Percentiles rank a stretch among this genome's conserved stretches.
Conservation (phyloP, 2,329 filamentous ascomycete species). For the Helminthosporium solani region DNA sequence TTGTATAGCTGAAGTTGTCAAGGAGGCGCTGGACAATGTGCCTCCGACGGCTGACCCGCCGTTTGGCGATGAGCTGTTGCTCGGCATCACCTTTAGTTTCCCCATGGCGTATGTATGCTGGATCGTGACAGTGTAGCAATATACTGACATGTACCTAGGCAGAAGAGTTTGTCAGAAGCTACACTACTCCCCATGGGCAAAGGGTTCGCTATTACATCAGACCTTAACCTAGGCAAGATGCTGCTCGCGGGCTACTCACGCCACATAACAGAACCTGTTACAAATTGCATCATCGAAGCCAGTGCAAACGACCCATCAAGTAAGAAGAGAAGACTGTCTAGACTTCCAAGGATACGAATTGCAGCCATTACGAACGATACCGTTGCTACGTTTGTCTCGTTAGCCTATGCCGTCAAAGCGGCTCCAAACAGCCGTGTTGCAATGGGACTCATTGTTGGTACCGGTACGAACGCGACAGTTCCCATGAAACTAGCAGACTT, state of each 20-base stretch:
- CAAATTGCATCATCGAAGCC: slow-evolving; percentile 18
- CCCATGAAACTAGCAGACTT: slow-evolving; percentile 65
- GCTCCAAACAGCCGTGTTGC: slow-evolving; percentile 63
- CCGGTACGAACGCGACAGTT: slow-evolving; percentile 78
- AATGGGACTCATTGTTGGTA: slow-evolving; percentile 81
- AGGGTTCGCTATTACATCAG: slow-evolving; percentile 63
- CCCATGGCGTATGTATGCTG: slow-evolving; percentile 55
- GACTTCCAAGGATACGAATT: slow-evolving; percentile 66
- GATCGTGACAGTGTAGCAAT: neutral
- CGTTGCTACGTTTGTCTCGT: slow-evolving; percentile 75
- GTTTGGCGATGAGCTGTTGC: slow-evolving; percentile 52
- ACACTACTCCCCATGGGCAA: slow-evolving; percentile 70
- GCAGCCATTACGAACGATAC: slow-evolving; percentile 80
- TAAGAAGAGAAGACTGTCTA: slow-evolving; percentile 30
- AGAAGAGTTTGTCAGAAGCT: slow-evolving; percentile 62
- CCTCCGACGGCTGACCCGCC: slow-evolving; percentile 25
- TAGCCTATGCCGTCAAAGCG: slow-evolving; percentile 69
- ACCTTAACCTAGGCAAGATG: slow-evolving; percentile 61
- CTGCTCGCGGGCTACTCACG: slow-evolving; percentile 61
- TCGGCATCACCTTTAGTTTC: slow-evolving; percentile 71
- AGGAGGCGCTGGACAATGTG: slow-evolving; percentile 52
- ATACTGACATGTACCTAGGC: slow-evolving; percentile 37
- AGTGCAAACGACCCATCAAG: slow-evolving; percentile 14
- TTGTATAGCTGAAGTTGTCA: slow-evolving; percentile 72
- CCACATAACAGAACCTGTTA: slow-evolving; percentile 48